phyloP scores from a whole-genome alignment of 306 rosid genomes.

The Citrullus colocynthis region DNA sequence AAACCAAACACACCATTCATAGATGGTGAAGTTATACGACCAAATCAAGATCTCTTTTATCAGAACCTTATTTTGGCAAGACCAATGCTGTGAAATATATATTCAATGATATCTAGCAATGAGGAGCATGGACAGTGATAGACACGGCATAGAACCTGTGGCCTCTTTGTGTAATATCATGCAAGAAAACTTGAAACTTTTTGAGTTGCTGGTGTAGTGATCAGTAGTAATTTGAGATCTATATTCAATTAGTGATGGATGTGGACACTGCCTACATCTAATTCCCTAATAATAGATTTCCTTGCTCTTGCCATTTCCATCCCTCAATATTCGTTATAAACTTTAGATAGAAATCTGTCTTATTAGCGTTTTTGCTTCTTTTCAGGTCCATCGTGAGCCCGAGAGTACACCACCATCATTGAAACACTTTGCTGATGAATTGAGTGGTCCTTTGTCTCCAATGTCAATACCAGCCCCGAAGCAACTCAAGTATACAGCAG shows the following conservation, averaged over 20 bases:
- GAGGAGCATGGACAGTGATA: neutral
- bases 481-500: slow-evolving; percentile 82
- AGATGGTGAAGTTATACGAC: neutral
- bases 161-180: neutral
- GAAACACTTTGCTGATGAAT: slow-evolving; percentile 58
- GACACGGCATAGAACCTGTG: neutral
- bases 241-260: neutral
- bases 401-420: slow-evolving; percentile 50
- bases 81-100: neutral
- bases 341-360: neutral
- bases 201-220: neutral
- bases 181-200: neutral
- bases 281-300: neutral
- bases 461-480: slow-evolving; percentile 69
- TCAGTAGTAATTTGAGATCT: neutral
- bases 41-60: neutral
- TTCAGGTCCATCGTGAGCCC: slow-evolving; percentile 31
- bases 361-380: slow-evolving; percentile 11
- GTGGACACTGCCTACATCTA: neutral
- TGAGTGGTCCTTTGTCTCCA: slow-evolving; percentile 56
- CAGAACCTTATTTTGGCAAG: neutral
- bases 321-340: neutral
- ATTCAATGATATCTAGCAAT: neutral
- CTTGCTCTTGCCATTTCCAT: neutral
- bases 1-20: neutral